Percentiles rank a stretch among this genome's conserved stretches.
These are phyloP conservation scores for Crithidia mellificae DNA, from an alignment of 208 protist species.

Conservation along the genomic window DNA sequence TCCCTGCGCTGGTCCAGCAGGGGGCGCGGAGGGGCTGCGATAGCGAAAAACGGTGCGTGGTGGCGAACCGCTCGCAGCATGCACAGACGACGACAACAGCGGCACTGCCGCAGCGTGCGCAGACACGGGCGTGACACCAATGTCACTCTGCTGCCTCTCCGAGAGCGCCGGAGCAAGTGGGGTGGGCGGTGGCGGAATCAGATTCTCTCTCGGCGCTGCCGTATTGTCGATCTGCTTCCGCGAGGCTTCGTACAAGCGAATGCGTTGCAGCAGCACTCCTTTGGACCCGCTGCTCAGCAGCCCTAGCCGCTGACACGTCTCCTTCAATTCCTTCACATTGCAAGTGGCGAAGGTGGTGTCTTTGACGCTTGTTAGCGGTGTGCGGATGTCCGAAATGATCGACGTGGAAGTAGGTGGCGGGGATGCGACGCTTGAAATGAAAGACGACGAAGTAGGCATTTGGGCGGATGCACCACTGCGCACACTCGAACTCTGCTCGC, in stretches of 20 bases:
- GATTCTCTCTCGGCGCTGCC: background rate
- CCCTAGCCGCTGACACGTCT: slow-evolving; percentile 36
- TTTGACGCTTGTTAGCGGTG: background rate
- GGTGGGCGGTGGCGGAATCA: background rate
- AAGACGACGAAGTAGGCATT: too few species aligned
- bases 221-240: background rate
- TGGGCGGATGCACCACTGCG: too few species aligned
- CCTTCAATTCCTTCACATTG: slow-evolving; percentile 34
- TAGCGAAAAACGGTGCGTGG: slow-evolving; percentile 47
- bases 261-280: slow-evolving; percentile 37
- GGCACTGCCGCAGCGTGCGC: background rate
- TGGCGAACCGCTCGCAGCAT: slow-evolving; percentile 21
- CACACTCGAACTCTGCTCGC: too few species aligned
- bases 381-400: background rate
- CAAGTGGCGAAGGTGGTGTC: background rate
- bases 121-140: too few species aligned
- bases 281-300: slow-evolving; percentile 50
- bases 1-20: background rate
- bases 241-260: slow-evolving; percentile 22
- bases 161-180: background rate
- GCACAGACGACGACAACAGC: background rate
- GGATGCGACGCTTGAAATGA: too few species aligned
- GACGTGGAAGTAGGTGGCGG: too few species aligned
- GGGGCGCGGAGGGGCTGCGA: slow-evolving; percentile 16
- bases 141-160: background rate